Base-by-base conservation (phyloP, 345 rosid species). In the Dovyalis caffra region DNA sequence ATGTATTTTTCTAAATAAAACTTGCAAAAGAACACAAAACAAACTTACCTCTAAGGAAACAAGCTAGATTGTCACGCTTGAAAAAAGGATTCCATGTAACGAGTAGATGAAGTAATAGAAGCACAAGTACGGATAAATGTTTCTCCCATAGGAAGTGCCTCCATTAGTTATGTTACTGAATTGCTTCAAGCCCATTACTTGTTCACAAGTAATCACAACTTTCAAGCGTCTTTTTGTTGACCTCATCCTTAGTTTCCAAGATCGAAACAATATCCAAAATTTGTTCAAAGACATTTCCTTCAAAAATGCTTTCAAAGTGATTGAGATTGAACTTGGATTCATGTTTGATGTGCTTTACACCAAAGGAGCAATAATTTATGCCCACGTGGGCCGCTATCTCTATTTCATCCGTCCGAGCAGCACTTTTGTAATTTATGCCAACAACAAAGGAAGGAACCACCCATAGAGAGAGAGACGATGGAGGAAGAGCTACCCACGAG, bases 11-110 rank as follows among this genome's bases (percentile, higher is more conserved):
- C 5, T 0, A 12, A 12, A 0, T 43, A 43, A 14, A 43, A 43
- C 47, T 43, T 12, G 47, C 47, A 43, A 16, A 43, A 43, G 47
- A 43, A 14, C 47, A 14, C n/a, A 43, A 6, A 29, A 64, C 10
- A 9, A 15, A 10, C 53, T 37, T 74, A 92, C 99, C 94, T 84
- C 82, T 83, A 53, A 92, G 86, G 85, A 89, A 92, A 57, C 89
- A 86, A 34, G 89, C 82, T 66, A 95, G 88, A 79, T 90, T 91
- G 68, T 89, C 97, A 69, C 79, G 88, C 73, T 70, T 61, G 70
- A 84, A 87, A 70, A 88, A 92, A 6, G 69, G 76, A 6, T 71
- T 47, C 31, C 4, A 56, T 20, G 57, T 72, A 40, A 15, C 8
- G n/a, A 9, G 34, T 43, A 0, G 23, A 58, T 12, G 37, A 77